Percentiles rank a stretch among this genome's conserved stretches.
Conservation (phyloP, 1,284 basidiomycete species). For the Fomes fomentarius region DNA sequence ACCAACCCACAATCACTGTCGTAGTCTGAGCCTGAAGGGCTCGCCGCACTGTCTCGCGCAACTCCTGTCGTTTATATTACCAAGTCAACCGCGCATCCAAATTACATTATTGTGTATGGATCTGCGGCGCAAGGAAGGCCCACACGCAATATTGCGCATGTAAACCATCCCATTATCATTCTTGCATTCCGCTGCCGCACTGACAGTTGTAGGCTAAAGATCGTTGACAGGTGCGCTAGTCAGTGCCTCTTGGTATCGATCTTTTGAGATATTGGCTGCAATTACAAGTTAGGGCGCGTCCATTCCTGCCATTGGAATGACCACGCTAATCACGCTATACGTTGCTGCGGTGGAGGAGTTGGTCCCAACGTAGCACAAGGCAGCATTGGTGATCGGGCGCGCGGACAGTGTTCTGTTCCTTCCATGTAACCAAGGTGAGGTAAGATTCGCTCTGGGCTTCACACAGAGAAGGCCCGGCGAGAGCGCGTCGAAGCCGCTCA, state of each 20-base stretch:
- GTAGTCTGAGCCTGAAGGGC: constrained; percentile 34
- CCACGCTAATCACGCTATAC: constrained; percentile 10
- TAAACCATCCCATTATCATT: too few relatives aligned
- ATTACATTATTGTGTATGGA: constrained; percentile 26
- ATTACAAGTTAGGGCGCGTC: background rate
- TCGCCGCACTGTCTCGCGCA: constrained; percentile 28
- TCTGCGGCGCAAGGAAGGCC: constrained; percentile 1
- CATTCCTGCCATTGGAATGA: constrained; percentile 2
- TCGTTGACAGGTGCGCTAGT: background rate
- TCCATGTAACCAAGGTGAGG: constrained; percentile 31
- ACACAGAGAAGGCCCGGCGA: constrained; percentile 14
- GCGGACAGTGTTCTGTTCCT: constrained; percentile 22
- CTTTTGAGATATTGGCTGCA: background rate
- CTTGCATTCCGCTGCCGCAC: background rate
- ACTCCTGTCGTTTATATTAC: constrained; percentile 34
- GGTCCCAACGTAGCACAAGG: constrained; percentile 21
- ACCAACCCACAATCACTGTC: constrained; percentile 40
- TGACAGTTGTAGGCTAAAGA: background rate
- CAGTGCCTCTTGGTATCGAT: background rate
- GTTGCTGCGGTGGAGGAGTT: constrained; percentile 10
- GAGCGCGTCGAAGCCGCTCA: constrained; percentile 4
- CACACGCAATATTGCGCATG: background rate
- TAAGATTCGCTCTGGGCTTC: constrained; percentile 20
- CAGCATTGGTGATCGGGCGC: constrained; percentile 19
- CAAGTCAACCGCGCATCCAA: constrained; percentile 25